Evolutionary conservation across 2,329 filamentous ascomycete genomes (phyloP).

Genomic region (Orbilia javanica): DNA sequence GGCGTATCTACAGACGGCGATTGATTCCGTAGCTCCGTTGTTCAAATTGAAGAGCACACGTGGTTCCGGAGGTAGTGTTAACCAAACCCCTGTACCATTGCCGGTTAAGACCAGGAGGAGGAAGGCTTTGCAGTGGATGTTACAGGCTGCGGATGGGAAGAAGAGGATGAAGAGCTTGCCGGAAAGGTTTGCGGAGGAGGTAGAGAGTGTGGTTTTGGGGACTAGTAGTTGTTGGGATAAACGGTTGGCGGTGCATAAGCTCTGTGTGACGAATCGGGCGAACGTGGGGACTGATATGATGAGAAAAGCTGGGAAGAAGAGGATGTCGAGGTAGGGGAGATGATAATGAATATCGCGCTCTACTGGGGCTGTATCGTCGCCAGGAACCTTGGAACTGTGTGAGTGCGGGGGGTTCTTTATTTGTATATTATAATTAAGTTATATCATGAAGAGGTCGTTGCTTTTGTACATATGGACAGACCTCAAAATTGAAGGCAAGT

Average conservation of each 20-base stretch:
- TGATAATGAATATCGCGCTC: neutral
- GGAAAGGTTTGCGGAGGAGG: conserved; percentile 64
- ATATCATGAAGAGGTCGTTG: neutral
- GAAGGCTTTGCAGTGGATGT: conserved; percentile 86
- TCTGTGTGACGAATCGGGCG: conserved; percentile 54
- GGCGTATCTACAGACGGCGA: conserved; percentile 86
- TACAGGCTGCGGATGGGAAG: conserved; percentile 84
- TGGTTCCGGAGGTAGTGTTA: conserved; percentile 83
- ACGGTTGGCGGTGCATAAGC: conserved; percentile 68
- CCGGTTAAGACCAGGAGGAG: conserved; percentile 80
- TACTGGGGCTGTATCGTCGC: no score
- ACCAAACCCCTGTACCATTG: conserved; percentile 86
- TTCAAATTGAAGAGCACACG: conserved; percentile 81
- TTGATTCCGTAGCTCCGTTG: conserved; percentile 92
- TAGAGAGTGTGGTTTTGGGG: conserved; percentile 86
- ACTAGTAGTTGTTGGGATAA: conserved; percentile 86
- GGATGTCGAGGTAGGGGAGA: neutral
- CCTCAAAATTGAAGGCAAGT: conserved; percentile 4
- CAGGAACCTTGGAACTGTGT: no score
- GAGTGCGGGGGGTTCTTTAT: no score
- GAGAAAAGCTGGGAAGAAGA: conserved; percentile 25
- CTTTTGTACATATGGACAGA: neutral
- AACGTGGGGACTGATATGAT: conserved; percentile 15
- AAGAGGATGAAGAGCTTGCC: conserved; percentile 69
- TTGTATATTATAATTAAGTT: no score